A percentile compares a stretch with the other conserved stretches of the same genome.
Evolutionary conservation across 176 grass and related monocot species (phyloP).

Genomic region (Tillandsia fasciculata): DNA sequence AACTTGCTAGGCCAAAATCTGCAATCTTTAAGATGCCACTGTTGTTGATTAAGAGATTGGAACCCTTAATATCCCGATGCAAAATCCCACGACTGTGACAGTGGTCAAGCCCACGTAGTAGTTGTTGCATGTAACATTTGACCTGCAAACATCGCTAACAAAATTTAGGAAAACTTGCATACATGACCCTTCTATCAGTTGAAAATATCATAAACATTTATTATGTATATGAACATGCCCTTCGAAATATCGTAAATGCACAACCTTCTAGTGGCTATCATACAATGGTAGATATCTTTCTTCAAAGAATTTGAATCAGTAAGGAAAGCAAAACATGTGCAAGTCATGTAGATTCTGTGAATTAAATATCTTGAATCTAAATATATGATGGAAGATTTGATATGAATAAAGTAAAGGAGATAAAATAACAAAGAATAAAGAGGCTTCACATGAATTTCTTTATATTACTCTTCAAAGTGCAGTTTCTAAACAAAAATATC

Average conservation of each 20-base stretch:
- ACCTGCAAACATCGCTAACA: slow-evolving; percentile 40
- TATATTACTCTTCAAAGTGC: background rate
- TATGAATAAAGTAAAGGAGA: background rate
- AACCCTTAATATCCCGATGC: slow-evolving; percentile 98
- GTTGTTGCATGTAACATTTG: slow-evolving; percentile 99
- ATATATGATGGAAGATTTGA: background rate
- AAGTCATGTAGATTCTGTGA: background rate
- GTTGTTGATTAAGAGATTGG: slow-evolving; percentile 97
- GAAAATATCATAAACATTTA: background rate
- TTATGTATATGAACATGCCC: background rate
- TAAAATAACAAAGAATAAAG: background rate
- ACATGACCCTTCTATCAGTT: background rate
- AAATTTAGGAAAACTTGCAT: background rate
- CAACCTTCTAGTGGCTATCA: no score
- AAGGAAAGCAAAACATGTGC: background rate
- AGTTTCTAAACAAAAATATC: no score
- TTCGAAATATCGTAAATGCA: no score
- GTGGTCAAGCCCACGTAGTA: slow-evolving; percentile 88
- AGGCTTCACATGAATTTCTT: background rate
- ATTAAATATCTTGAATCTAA: background rate
- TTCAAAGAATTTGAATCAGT: no score
- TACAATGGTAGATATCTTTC: no score
- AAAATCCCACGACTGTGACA: slow-evolving; percentile 84
- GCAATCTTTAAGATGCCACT: slow-evolving; percentile 89
- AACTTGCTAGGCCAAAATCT: slow-evolving; percentile 97